Evolutionary conservation across 352 stramenopile genomes (phyloP), one percentile per base, ranked within the genome.

Genomic region (Aphanomyces stellatus): DNA sequence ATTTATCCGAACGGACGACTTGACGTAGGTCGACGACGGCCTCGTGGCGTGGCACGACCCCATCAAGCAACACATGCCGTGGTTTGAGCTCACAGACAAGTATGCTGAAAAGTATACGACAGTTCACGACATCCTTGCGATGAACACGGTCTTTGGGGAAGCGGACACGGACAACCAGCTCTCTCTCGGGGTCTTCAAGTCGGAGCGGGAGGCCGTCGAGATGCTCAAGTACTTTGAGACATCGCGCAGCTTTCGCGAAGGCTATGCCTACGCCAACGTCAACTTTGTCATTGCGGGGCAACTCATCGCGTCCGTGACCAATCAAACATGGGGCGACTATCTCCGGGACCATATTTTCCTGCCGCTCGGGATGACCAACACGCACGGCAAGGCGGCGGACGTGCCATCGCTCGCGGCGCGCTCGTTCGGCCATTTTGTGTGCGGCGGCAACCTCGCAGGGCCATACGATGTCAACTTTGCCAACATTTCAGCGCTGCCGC

Each of bases 231-330:
- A 79, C 59, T 70, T 81, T 2, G 69, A 78, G 43, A 79, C 79
- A 0, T 49, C 72, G 24, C 76, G 82, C 55, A 69, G 73, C 2
- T 71, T 88, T 25, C 78, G 79, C 25, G 73, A 74, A 22, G 76
- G 71, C 10, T 80, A 83, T 35, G 79, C 82, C 61, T 88, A 88
- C 63, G 63, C 78, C 28, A 90, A 88, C 43, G 53, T 76, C 25
- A 87, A 88, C 65, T 88, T 83, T 57, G 78, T 73, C 1, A 80
- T 88, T 49, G 65, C 88, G 24, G 81, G 81, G 0, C 72, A 87
- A 66, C 68, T 90, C 19, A 82, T 88, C 49, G 68, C 81, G 40
- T 72, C 57, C n/a, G 71, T 88, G 2, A 79, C 59, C 5, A 77
- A 76, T 0, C 64, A 74, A 22, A 43, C 75, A 15, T 90, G 82